phyloP scores from a whole-genome alignment of 2,329 filamentous ascomycete genomes.

The Trichoderma koningiopsis region DNA sequence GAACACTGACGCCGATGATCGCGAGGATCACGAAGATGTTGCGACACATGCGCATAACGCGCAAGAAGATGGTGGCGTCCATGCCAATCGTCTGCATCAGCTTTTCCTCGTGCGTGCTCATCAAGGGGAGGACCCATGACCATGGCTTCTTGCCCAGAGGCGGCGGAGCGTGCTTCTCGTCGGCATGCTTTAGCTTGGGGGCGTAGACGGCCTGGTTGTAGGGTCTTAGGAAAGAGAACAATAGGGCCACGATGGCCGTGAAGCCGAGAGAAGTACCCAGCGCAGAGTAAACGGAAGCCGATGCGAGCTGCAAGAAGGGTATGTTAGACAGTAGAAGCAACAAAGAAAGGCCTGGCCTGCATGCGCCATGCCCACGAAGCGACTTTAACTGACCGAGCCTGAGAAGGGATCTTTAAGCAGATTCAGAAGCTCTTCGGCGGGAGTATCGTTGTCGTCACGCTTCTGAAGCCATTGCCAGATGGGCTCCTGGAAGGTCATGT shows the following conservation, averaged over 20 bases:
- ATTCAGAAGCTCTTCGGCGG: conserved; percentile 49
- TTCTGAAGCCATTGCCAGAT: conserved; percentile 23
- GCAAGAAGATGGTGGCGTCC: conserved; percentile 88
- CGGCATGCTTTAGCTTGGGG: conserved; percentile 88
- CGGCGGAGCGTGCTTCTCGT: conserved; percentile 86
- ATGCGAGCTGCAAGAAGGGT: conserved; percentile 33
- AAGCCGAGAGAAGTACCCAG: conserved; percentile 78
- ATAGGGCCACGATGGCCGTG: conserved; percentile 70
- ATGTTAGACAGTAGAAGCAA: not conserved
- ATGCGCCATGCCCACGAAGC: not conserved
- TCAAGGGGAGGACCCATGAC: conserved; percentile 80
- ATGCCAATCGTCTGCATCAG: conserved; percentile 82
- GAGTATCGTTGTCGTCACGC: conserved; percentile 22
- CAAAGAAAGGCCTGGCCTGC: conserved; percentile 28
- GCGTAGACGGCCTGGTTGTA: conserved; percentile 93
- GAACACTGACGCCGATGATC: conserved; percentile 71
- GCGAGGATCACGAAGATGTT: conserved; percentile 80
- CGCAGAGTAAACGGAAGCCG: conserved; percentile 70
- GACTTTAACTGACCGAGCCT: conserved; percentile 41
- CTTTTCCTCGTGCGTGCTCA: conserved; percentile 74
- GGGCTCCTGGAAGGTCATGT: conserved; percentile 31
- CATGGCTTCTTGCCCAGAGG: conserved; percentile 84
- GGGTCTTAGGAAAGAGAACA: conserved; percentile 87
- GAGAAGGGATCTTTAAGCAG: conserved; percentile 56
- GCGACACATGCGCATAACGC: conserved; percentile 86